phyloP scores from a whole-genome alignment of 345 rosid species.

The Gossypium mustelinum region DNA sequence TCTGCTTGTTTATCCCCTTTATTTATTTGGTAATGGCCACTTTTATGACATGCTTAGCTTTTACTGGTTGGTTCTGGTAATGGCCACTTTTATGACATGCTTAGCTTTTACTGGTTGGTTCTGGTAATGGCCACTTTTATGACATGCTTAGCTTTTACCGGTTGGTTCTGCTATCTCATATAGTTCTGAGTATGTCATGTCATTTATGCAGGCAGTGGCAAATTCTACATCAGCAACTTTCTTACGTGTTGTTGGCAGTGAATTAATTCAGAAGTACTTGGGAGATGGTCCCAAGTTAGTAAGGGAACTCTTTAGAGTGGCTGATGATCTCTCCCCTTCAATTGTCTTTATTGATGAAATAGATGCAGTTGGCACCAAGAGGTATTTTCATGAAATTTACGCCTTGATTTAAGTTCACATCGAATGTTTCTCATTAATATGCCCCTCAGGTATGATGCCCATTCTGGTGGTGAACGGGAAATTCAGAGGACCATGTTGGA shows the following conservation, averaged over 20 bases:
- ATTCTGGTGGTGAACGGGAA: slow-evolving; percentile 98
- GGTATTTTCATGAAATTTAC: neutral
- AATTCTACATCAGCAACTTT: slow-evolving; percentile 1
- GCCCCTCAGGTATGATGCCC: slow-evolving; percentile 68
- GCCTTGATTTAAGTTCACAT: neutral
- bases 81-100: too few relatives aligned
- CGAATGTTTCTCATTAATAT: neutral
- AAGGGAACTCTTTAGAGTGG: neutral
- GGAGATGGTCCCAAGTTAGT: slow-evolving; percentile 3
- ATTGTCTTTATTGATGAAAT: slow-evolving; percentile 3
- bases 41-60: too few relatives aligned
- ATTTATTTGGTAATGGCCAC: too few relatives aligned
- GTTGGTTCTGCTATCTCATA: too few relatives aligned
- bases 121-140: too few relatives aligned
- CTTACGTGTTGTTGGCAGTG: slow-evolving; percentile 2
- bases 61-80: too few relatives aligned
- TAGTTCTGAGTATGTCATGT: neutral
- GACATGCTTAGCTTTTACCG: too few relatives aligned
- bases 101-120: too few relatives aligned
- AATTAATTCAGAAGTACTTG: neutral
- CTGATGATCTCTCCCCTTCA: neutral
- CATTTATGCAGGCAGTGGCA: neutral
- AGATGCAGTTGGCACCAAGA: neutral
- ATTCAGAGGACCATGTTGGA: slow-evolving; percentile 99
- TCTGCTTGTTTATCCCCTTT: too few relatives aligned